Conservation (phyloP, 164 flowering plant genomes). For the Vitis rotundifolia region DNA sequence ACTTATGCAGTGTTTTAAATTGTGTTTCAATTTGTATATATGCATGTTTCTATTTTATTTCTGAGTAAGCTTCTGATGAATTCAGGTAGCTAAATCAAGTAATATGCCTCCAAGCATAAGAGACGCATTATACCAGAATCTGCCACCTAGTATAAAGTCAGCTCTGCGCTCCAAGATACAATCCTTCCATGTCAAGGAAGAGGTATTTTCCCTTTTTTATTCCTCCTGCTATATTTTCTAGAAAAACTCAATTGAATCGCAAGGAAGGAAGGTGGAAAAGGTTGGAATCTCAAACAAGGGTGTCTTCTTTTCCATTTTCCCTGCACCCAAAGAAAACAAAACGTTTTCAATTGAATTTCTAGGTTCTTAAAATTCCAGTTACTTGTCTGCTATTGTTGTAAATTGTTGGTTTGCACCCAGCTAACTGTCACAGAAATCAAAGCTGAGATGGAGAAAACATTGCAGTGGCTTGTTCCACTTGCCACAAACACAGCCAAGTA, state of each 20-base stretch:
- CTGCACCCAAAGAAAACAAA: neutral
- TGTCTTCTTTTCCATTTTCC: neutral
- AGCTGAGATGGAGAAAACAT: constrained; percentile 79
- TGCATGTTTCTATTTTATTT: neutral
- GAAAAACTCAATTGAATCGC: neutral
- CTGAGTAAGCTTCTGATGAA: neutral
- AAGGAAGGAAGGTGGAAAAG: neutral
- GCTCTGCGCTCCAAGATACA: constrained; percentile 32
- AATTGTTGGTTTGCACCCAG: constrained; percentile 27
- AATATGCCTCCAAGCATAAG: constrained; percentile 28
- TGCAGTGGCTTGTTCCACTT: constrained; percentile 81
- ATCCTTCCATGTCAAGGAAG: constrained; percentile 30
- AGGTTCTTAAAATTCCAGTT: neutral
- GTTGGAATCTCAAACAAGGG: too few relatives aligned
- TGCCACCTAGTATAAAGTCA: constrained; percentile 37
- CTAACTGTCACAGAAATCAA: constrained; percentile 62
- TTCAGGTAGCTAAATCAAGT: constrained; percentile 37
- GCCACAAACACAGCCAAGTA: constrained; percentile 80
- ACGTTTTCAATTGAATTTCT: neutral
- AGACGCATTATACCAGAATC: constrained; percentile 33
- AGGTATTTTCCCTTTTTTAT: constrained; percentile 16
- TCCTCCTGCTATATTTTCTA: neutral
- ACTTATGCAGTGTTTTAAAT: too few relatives aligned
- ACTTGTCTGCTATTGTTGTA: neutral
- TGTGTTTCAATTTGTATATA: too few relatives aligned